Conservation (phyloP, 139 green algal species). For the Astrephomene gubernaculifera region DNA sequence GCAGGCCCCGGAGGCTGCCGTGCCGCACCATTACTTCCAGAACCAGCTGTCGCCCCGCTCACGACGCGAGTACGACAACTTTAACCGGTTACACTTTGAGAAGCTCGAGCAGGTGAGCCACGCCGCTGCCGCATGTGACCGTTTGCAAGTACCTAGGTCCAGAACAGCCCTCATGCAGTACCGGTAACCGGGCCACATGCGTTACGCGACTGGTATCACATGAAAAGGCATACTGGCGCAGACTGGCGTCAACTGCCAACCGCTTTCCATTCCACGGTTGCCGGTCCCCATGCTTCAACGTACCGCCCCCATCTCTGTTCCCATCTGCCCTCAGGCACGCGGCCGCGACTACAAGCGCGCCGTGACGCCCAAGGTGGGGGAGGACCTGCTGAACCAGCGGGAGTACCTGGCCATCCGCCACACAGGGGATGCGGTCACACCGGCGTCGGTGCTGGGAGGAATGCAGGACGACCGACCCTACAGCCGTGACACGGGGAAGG, state of each 20-base stretch:
- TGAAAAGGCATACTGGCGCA: not conserved
- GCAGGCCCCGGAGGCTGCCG: not conserved
- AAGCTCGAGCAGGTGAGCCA: constrained; percentile 23
- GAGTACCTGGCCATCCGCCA: constrained; percentile 53
- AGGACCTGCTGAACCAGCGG: constrained; percentile 54
- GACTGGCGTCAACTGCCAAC: not conserved
- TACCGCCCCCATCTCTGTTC: not conserved
- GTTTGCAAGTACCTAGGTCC: too few relatives aligned
- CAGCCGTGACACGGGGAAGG: not conserved
- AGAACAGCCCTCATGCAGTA: too few relatives aligned
- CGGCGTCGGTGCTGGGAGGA: constrained; percentile 6
- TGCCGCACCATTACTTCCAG: constrained; percentile 45
- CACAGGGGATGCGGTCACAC: not conserved
- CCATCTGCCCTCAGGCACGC: constrained; percentile 1
- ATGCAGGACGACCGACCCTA: constrained; percentile 25
- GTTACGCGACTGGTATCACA: too few relatives aligned
- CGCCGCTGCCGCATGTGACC: too few relatives aligned
- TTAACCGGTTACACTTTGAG: constrained; percentile 36
- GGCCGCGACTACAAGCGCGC: constrained; percentile 47
- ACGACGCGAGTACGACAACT: constrained; percentile 15
- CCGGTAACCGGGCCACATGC: too few relatives aligned
- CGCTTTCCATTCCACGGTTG: too few relatives aligned
- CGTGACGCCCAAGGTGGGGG: constrained; percentile 60
- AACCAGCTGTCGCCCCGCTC: constrained; percentile 27
- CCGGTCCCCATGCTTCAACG: not conserved